A percentile compares a stretch with the other conserved stretches of the same genome.
Evolutionary conservation across 2,329 filamentous ascomycete genomes (phyloP).

Genomic region (Exophiala mesophila): DNA sequence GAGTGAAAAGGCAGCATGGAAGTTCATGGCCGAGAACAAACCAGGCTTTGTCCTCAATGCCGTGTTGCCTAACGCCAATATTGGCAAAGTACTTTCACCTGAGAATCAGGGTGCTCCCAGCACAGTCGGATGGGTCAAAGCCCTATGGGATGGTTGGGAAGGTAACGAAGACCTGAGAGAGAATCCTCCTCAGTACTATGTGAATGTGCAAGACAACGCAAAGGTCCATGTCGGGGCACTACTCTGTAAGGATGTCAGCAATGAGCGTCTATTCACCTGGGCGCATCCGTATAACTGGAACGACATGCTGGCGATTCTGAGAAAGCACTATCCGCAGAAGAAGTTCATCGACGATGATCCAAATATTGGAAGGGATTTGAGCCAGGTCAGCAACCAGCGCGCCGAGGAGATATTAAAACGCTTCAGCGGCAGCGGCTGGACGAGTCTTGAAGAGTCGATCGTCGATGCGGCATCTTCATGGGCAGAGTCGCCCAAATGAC

Average conservation of each 20-base stretch:
- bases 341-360: slow-evolving; percentile 26
- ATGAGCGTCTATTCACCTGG: slow-evolving; percentile 53
- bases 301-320: slow-evolving; percentile 34
- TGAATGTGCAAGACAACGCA: slow-evolving; percentile 46
- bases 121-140: slow-evolving; percentile 19
- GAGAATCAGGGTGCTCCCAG: slow-evolving; percentile 16
- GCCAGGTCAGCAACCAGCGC: slow-evolving; percentile 13
- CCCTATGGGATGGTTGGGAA: slow-evolving; percentile 36
- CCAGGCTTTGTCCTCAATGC: slow-evolving; percentile 28
- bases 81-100: slow-evolving; percentile 15
- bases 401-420: slow-evolving; percentile 19
- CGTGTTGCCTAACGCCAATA: slow-evolving; percentile 21
- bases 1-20: slow-evolving; percentile 38
- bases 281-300: slow-evolving; percentile 46
- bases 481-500: no score
- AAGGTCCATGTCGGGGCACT: slow-evolving; percentile 51
- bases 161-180: slow-evolving; percentile 36
- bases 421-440: slow-evolving; percentile 16
- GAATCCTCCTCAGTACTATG: slow-evolving; percentile 20
- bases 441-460: slow-evolving; percentile 14
- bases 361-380: slow-evolving; percentile 16
- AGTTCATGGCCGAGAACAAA: slow-evolving; percentile 32
- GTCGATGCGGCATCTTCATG: slow-evolving; percentile 6
- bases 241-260: slow-evolving; percentile 41
- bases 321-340: slow-evolving; percentile 34